Percentiles rank a stretch among this genome's conserved stretches.
Conservation (phyloP, 441 rosid genomes). For the Codiaeum variegatum region DNA sequence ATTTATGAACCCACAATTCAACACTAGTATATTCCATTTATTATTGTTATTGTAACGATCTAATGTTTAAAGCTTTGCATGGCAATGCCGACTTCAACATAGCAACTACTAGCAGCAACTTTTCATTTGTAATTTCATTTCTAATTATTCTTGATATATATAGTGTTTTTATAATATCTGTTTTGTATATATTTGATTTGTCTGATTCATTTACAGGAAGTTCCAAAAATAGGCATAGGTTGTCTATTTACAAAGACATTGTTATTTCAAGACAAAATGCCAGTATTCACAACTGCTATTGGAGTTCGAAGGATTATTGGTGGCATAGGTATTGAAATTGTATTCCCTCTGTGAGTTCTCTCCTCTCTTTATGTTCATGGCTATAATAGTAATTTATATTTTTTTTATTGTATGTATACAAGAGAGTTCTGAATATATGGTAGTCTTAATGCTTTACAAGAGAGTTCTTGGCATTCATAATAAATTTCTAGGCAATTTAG, state of each 20-base stretch:
- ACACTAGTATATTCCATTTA: slow-evolving; percentile 24
- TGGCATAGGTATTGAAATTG: slow-evolving; percentile 78
- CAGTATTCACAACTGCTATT: slow-evolving; percentile 82
- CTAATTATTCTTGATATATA: not conserved
- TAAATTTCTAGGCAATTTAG: not conserved
- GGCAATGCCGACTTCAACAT: not conserved
- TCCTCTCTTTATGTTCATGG: not conserved
- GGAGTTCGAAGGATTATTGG: slow-evolving; percentile 81
- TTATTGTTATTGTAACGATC: slow-evolving; percentile 15
- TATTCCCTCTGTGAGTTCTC: slow-evolving; percentile 76
- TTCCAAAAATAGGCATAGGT: slow-evolving; percentile 71
- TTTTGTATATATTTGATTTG: slow-evolving; percentile 9
- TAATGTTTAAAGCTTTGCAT: not conserved
- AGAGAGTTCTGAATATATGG: not conserved
- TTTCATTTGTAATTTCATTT: slow-evolving; percentile 39
- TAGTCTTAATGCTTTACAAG: not conserved
- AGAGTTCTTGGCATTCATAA: not conserved
- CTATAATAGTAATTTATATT: not conserved
- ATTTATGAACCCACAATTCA: slow-evolving; percentile 9
- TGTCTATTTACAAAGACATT: slow-evolving; percentile 78
- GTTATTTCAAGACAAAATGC: slow-evolving; percentile 85
- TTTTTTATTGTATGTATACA: not conserved
- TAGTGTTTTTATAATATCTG: not conserved
- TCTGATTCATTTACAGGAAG: slow-evolving; percentile 50
- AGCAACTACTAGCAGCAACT: not conserved